phyloP scores from a whole-genome alignment of 1,139 yeast genomes.

The Candida labiduridarum region DNA sequence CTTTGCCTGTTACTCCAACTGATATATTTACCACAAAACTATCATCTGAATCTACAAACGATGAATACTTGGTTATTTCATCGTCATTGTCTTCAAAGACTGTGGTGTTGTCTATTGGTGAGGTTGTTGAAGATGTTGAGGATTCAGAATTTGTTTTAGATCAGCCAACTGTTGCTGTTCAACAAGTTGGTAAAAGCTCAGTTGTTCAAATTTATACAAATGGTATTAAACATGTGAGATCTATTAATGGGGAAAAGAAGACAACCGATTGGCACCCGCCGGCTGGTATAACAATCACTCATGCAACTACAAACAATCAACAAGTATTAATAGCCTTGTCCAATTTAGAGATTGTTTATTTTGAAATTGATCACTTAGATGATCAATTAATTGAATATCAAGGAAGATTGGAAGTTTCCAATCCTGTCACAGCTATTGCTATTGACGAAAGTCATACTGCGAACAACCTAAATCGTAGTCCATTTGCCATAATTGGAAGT shows the following conservation, averaged over 20 bases:
- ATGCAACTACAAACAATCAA: slow-evolving; percentile 62
- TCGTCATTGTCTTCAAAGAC: slow-evolving; percentile 62
- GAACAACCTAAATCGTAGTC: slow-evolving; percentile 44
- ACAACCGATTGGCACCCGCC: slow-evolving; percentile 83
- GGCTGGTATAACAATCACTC: slow-evolving; percentile 64
- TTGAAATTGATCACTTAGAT: slow-evolving; percentile 66
- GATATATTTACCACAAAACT: slow-evolving; percentile 63
- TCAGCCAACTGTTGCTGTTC: slow-evolving; percentile 68
- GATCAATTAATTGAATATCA: slow-evolving; percentile 75
- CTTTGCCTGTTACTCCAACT: slow-evolving; percentile 65
- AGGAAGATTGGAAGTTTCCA: slow-evolving; percentile 58
- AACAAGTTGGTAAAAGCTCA: slow-evolving; percentile 66
- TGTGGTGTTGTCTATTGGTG: slow-evolving; percentile 74
- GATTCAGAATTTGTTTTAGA: slow-evolving; percentile 61
- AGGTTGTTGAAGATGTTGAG: slow-evolving; percentile 73
- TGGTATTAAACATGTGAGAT: slow-evolving; percentile 70
- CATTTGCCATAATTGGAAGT: slow-evolving; percentile 70
- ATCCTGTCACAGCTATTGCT: slow-evolving; percentile 44
- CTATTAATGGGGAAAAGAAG: slow-evolving; percentile 20
- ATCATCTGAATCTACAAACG: slow-evolving; percentile 46
- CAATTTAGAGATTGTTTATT: slow-evolving; percentile 76
- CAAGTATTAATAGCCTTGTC: slow-evolving; percentile 76
- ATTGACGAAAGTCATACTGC: neutral
- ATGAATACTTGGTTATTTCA: slow-evolving; percentile 68
- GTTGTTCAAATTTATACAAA: slow-evolving; percentile 72